Base-by-base conservation (phyloP, 1,139 yeast genomes). In the Lodderomyces orthopsilosis region DNA sequence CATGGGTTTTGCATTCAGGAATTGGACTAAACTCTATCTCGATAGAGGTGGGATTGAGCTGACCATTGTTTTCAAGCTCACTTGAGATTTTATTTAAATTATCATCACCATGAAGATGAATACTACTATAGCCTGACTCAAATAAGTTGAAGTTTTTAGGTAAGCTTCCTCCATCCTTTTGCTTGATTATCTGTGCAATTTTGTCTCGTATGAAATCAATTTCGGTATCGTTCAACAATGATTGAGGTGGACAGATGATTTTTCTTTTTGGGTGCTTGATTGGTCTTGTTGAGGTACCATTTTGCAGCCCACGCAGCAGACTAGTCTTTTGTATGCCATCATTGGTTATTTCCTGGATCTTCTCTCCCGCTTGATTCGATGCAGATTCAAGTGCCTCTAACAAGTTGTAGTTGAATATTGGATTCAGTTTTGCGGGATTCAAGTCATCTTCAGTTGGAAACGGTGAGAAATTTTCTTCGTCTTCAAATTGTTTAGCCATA, bases 121-220 rank as follows among this genome's bases (percentile, higher is more conserved):
- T 1, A 75, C 75, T 46, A 62, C 69, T 49, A 70, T 76, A 48
- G 69, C 75, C 54, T n/a, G 72, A 65, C 41, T 66, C 75, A 47
- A 70, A 70, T 5, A 70, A 56, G 12, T 68, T 61, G 44, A 69
- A 68, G 2, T 74, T 74, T 40, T 56, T 65, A 7, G 41, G 38
- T 9, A 27, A 23, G 3, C 6, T 19, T 7, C 36, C 43, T 8
- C 17, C 22, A 13, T 39, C 50, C 33, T 38, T 42, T 35, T 48
- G 49, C 47, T 44, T 45, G 32, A 61, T 59, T 55, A 62, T 55
- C 42, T 56, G 60, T 1, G 66, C 48, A 39, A 66, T 62, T 45
- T 58, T 61, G 36, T 58, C 51, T 24, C 70, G 58, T 28, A 68
- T 55, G 44, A 61, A 63, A 38, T 65, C 66, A 44, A 68, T 62